Base-by-base conservation (phyloP, 306 rosid genomes). In the Notholithocarpus densiflorus region DNA sequence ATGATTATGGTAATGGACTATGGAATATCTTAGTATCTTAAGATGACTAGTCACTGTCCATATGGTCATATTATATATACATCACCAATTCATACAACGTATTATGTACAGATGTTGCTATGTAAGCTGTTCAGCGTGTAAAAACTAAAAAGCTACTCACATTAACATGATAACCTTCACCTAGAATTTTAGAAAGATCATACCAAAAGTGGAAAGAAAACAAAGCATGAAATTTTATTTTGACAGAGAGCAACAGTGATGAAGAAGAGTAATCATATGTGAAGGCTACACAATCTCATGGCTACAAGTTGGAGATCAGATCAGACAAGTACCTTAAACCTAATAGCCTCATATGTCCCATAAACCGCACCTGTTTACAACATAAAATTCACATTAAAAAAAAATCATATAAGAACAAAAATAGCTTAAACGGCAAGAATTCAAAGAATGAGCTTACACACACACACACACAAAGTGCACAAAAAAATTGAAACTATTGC, bases 311-410 rank as follows among this genome's bases (percentile, higher is more conserved):
- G 56, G 56, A 70, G 65, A 55, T 61, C 68, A 68, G 77, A 79
- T 20, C 64, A 68, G 73, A 74, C 68, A 51, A 23, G 71, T 91
- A 91, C 98, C 97, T 90, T 92, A 64, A 73, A 88, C 74, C 97
- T 86, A 78, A 92, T 66, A 78, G 97, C 98, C 73, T 94, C 97
- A 32, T 89, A 92, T 43, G 98, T 90, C 68, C 98, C 96, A 82
- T 90, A 90, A 21, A 93, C 97, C 9, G 95, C 95, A 81, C 98
- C 98, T 91, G 87, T 21, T 87, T 27, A 79, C 53, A 26, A 72
- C 51, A 71, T 37, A 65, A 62, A 10, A 72, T 48, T 11, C 53
- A 12, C 53, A 74, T 75, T 73, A 77, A 75, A 71, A 17, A 1
- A 59, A 73, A 37, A 45, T 52, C 71, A 27, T 57, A 20, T 18